Conservation (phyloP, 306 rosid species). For the Aeschynomene evenia region DNA sequence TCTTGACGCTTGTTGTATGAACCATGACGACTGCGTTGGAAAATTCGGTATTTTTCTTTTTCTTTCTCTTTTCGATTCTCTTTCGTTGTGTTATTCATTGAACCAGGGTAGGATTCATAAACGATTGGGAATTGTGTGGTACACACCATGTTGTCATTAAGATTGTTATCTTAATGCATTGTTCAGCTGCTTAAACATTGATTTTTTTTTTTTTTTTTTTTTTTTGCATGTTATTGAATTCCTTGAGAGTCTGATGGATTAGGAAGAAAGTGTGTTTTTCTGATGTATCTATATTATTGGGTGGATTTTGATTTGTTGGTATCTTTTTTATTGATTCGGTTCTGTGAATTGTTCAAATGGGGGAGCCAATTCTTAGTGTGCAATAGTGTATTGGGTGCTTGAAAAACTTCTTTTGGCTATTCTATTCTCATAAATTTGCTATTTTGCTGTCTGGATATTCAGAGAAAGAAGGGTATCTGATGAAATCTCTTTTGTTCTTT, state of each 20-base stretch:
- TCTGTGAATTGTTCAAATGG: slow-evolving; percentile 3
- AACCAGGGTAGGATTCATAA: neutral
- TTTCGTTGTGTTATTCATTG: neutral
- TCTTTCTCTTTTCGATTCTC: neutral
- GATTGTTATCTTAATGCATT: neutral
- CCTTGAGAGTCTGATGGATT: neutral
- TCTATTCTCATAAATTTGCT: neutral
- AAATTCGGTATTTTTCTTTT: slow-evolving; percentile 43
- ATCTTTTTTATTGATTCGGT: neutral
- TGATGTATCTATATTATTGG: too few species aligned
- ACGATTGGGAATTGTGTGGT: neutral
- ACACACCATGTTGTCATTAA: neutral
- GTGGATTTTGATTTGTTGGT: neutral
- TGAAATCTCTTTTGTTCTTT: neutral
- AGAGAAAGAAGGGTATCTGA: neutral
- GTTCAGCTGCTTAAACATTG: neutral
- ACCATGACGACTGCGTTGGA: slow-evolving; percentile 74
- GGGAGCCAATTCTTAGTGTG: neutral
- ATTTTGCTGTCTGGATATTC: neutral
- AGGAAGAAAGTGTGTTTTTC: too few species aligned
- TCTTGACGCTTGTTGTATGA: slow-evolving; percentile 89
- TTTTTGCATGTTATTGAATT: neutral
- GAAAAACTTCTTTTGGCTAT: neutral
- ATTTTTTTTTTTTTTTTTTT: neutral
- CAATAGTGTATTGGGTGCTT: neutral